phyloP scores from a whole-genome alignment of 2,329 filamentous ascomycete species.

The Claviceps arundinis region DNA sequence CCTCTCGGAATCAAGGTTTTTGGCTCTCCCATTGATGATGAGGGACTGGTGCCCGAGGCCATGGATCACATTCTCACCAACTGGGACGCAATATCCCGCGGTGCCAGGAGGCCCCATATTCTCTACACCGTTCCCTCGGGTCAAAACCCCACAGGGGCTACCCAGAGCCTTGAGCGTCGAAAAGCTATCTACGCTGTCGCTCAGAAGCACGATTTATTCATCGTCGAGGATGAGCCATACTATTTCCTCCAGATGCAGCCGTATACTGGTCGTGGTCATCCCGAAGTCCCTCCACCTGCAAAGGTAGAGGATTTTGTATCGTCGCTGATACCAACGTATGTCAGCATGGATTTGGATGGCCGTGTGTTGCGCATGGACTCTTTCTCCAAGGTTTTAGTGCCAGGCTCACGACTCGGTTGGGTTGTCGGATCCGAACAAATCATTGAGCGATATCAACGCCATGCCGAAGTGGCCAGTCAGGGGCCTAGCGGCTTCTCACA shows the following conservation, averaged over 20 bases:
- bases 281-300: slow-evolving; percentile 40
- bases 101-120: slow-evolving; percentile 37
- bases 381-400: slow-evolving; percentile 82
- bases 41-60: slow-evolving; percentile 37
- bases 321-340: slow-evolving; percentile 46
- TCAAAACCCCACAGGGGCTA: slow-evolving; percentile 84
- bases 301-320: slow-evolving; percentile 60
- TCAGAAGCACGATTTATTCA: slow-evolving; percentile 72
- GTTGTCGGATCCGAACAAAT: slow-evolving; percentile 78
- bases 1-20: slow-evolving; percentile 39
- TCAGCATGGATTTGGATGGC: slow-evolving; percentile 74
- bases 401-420: slow-evolving; percentile 76
- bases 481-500: slow-evolving; percentile 78
- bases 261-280: slow-evolving; percentile 43
- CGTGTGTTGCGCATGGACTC: slow-evolving; percentile 85
- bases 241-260: slow-evolving; percentile 85
- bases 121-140: slow-evolving; percentile 57
- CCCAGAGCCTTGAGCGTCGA: slow-evolving; percentile 55
- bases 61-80: slow-evolving; percentile 37
- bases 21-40: slow-evolving; percentile 37
- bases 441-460: slow-evolving; percentile 66
- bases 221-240: slow-evolving; percentile 89
- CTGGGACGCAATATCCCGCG: slow-evolving; percentile 34
- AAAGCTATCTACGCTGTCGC: slow-evolving; percentile 63
- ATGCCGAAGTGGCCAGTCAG: slow-evolving; percentile 74